phyloP scores from a whole-genome alignment of 257 asterid genomes.

The Prunella vulgaris region DNA sequence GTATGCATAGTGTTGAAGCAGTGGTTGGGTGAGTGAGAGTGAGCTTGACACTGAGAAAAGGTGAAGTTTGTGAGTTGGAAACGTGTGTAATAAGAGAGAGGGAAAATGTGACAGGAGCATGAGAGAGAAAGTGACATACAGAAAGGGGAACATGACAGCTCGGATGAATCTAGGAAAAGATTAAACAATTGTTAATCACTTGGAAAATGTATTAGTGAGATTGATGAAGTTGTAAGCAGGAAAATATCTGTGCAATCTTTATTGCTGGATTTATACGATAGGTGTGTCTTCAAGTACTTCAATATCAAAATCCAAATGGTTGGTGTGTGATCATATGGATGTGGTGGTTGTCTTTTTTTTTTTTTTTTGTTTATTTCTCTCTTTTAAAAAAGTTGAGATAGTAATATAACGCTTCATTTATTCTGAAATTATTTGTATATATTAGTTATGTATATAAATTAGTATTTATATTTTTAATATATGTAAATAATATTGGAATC shows the following conservation, averaged over 20 bases:
- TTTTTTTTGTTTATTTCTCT: no score
- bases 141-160: conserved; percentile 20
- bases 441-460: no score
- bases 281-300: background rate
- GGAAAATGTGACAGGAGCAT: no score
- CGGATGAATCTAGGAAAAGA: conserved; percentile 20
- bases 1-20: conserved; percentile 12
- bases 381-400: no score
- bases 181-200: conserved; percentile 4
- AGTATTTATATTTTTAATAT: no score
- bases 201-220: background rate
- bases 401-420: no score
- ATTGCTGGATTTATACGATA: conserved; percentile 6
- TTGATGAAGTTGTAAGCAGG: conserved; percentile 3
- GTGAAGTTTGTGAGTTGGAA: conserved; percentile 2
- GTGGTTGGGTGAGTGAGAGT: conserved; percentile 20
- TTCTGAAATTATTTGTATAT: no score
- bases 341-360: background rate
- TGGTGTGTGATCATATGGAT: background rate
- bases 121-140: conserved; percentile 15
- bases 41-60: conserved; percentile 35
- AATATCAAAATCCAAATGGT: background rate
- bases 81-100: no score
- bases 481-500: no score
- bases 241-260: background rate